Percentiles rank a stretch among this genome's conserved stretches.
These are phyloP conservation scores for Aspergillus aculeatus DNA, from an alignment of 2,329 filamentous ascomycete genomes.

Conservation along the genomic window DNA sequence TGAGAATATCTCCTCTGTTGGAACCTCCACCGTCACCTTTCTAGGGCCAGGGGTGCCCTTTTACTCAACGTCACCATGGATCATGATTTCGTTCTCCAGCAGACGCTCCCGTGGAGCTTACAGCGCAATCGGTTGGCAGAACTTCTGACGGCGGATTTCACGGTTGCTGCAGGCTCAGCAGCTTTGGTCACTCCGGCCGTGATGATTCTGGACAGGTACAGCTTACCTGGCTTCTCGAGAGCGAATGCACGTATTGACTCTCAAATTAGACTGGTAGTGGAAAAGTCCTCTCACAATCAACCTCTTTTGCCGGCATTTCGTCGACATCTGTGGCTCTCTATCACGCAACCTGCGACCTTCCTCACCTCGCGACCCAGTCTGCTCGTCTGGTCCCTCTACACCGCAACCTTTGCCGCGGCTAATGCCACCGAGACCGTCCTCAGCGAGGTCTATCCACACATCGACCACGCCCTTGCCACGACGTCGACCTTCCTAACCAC, in stretches of 20 bases:
- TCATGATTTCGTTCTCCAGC: slow-evolving; percentile 25
- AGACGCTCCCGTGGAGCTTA: slow-evolving; percentile 25
- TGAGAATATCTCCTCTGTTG: background rate
- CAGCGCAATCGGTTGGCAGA: slow-evolving; percentile 37
- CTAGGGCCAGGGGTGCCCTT: background rate
- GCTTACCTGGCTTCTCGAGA: background rate
- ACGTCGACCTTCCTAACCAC: slow-evolving; percentile 63
- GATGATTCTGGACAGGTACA: slow-evolving; percentile 41
- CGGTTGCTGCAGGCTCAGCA: slow-evolving; percentile 44
- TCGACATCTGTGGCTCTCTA: slow-evolving; percentile 18
- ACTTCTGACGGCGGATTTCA: slow-evolving; percentile 60
- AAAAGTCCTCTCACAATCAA: slow-evolving; percentile 26
- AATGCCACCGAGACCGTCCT: slow-evolving; percentile 75
- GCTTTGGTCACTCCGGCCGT: slow-evolving; percentile 28
- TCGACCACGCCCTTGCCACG: slow-evolving; percentile 54
- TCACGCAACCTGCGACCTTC: slow-evolving; percentile 40
- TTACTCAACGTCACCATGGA: slow-evolving; percentile 20
- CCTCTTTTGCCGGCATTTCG: slow-evolving; percentile 24
- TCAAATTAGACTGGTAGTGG: slow-evolving; percentile 24
- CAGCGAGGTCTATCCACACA: slow-evolving; percentile 57
- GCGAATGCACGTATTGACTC: slow-evolving; percentile 29
- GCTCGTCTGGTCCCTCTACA: slow-evolving; percentile 61
- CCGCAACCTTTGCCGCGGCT: slow-evolving; percentile 79
- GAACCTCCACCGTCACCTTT: background rate
- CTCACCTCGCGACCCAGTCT: slow-evolving; percentile 39